Conservation (phyloP, 176 grass and related monocot species). For the Lolium perenne region DNA sequence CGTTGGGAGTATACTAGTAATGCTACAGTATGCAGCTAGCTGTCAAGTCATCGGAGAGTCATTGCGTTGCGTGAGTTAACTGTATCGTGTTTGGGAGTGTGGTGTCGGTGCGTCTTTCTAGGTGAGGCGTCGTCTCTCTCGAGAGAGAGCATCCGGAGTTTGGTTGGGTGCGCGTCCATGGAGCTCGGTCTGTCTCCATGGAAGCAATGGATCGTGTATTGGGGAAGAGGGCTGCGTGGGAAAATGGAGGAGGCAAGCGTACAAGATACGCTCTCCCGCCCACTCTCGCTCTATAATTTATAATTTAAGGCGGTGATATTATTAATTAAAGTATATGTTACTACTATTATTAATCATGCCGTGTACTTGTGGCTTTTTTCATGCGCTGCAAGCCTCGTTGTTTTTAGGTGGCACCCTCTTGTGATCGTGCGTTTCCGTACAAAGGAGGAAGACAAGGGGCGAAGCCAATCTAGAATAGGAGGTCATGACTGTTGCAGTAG, state of each 20-base stretch:
- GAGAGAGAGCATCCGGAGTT: not conserved
- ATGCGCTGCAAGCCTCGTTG: no score
- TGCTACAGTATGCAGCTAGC: not conserved
- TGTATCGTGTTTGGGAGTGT: slow-evolving; percentile 20
- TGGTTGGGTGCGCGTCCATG: slow-evolving; percentile 2
- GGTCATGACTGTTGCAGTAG: no score
- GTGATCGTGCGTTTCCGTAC: no score
- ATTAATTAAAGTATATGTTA: slow-evolving; percentile 50
- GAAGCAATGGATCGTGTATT: not conserved
- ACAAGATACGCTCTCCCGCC: slow-evolving; percentile 68
- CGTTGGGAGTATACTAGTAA: not conserved
- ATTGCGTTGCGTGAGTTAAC: not conserved
- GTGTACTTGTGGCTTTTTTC: not conserved
- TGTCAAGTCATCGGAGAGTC: not conserved
- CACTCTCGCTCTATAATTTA: slow-evolving; percentile 54
- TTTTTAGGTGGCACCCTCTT: no score
- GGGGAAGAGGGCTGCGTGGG: slow-evolving; percentile 48
- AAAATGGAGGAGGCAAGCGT: slow-evolving; percentile 70
- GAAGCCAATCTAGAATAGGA: no score
- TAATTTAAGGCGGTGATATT: slow-evolving; percentile 49
- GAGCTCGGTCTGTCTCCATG: not conserved
- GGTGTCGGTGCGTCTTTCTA: slow-evolving; percentile 31
- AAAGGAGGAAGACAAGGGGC: no score
- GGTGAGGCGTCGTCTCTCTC: slow-evolving; percentile 36
- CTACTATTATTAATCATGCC: not conserved